These are phyloP conservation scores for Datura wrightii DNA, from an alignment of 257 asterid genomes.

Conservation along the genomic window DNA sequence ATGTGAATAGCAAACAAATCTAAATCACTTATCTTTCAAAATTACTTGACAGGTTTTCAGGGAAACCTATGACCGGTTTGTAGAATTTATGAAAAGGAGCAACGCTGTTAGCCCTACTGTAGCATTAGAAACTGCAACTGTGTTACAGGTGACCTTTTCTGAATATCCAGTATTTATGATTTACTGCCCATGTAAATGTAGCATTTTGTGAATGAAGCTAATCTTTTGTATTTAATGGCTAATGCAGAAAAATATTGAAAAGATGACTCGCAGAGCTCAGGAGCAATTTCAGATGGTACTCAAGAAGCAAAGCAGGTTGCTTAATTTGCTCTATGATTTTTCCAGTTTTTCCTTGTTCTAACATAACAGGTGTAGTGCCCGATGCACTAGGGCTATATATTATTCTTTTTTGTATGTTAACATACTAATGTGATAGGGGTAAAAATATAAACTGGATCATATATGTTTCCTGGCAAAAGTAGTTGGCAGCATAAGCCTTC, in stretches of 20 bases:
- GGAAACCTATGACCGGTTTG: constrained; percentile 89
- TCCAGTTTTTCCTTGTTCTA: neutral
- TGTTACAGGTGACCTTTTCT: constrained; percentile 73
- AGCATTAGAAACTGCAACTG: constrained; percentile 95
- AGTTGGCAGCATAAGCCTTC: neutral
- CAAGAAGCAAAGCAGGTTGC: constrained; percentile 95
- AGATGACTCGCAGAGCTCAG: constrained; percentile 95
- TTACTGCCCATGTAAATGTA: neutral
- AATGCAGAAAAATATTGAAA: constrained; percentile 87
- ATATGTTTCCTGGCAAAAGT: constrained; percentile 5
- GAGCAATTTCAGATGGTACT: constrained; percentile 98
- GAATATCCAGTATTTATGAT: constrained; percentile 2
- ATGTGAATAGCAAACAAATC: neutral
- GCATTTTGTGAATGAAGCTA: constrained; percentile 44
- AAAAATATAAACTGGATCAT: neutral
- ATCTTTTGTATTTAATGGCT: constrained; percentile 40
- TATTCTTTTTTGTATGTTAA: neutral
- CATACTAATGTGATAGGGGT: neutral
- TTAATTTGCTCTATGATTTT: constrained; percentile 34
- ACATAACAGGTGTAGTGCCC: neutral
- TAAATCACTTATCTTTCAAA: constrained; percentile 3
- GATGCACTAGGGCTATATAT: constrained; percentile 3
- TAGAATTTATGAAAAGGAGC: constrained; percentile 88
- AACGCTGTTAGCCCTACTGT: constrained; percentile 91
- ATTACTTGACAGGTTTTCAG: constrained; percentile 61